Evolutionary conservation across 441 rosid genomes (phyloP).

Genomic region (Mallotus japonicus): DNA sequence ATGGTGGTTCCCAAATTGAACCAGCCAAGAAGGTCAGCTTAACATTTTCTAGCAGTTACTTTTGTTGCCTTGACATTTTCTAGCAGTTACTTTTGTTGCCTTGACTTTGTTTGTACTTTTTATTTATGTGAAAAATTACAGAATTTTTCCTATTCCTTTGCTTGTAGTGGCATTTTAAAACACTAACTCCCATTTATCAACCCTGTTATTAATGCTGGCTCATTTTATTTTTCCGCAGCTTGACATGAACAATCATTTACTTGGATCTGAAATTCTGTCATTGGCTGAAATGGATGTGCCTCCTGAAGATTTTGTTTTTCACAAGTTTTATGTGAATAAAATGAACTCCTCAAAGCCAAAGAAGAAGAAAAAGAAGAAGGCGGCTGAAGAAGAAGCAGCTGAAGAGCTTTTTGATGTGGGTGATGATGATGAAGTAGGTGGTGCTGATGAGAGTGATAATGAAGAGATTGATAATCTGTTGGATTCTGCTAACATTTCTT

Average conservation of each 20-base stretch:
- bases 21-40: conserved; percentile 81
- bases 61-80: conserved; percentile 5
- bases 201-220: conserved; percentile 9
- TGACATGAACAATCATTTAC: conserved; percentile 71
- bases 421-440: conserved; percentile 52
- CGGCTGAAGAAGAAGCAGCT: conserved; percentile 25
- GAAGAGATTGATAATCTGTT: conserved; percentile 83
- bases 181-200: neutral
- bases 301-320: conserved; percentile 90
- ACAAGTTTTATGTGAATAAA: conserved; percentile 81
- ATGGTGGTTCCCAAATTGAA: conserved; percentile 96
- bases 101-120: neutral
- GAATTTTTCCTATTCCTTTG: neutral
- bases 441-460: conserved; percentile 80
- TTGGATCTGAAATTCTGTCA: conserved; percentile 76
- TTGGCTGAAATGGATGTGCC: conserved; percentile 82
- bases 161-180: neutral
- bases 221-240: conserved; percentile 43
- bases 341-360: conserved; percentile 66
- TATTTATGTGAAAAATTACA: neutral
- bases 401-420: conserved; percentile 69
- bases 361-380: conserved; percentile 75
- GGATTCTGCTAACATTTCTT: conserved; percentile 55
- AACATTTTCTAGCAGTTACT: conserved; percentile 3
- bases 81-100: neutral